Evolutionary conservation across 352 stramenopile genomes (phyloP).

Genomic region (Plasmopara muralis): DNA sequence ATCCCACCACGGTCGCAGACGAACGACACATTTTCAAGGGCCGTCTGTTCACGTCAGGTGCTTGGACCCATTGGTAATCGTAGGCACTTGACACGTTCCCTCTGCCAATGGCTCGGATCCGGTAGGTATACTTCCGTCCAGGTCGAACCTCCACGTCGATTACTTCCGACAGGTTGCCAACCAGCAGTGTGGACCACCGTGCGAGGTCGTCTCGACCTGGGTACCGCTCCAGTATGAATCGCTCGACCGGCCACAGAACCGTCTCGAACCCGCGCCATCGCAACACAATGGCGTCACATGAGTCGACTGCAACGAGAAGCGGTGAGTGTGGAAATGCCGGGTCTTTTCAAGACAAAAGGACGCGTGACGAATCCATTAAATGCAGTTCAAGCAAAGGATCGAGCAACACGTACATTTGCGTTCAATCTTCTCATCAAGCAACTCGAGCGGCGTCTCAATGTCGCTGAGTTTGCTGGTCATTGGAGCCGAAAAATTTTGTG

Average conservation of each 20-base stretch:
- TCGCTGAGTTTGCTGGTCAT: no score
- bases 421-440: no score
- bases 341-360: slow-evolving; percentile 10
- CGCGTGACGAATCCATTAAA: no score
- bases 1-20: slow-evolving; percentile 15
- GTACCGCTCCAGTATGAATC: slow-evolving; percentile 42
- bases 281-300: slow-evolving; percentile 35
- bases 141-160: slow-evolving; percentile 25
- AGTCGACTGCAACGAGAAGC: slow-evolving; percentile 33
- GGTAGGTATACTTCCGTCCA: slow-evolving; percentile 39
- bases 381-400: no score
- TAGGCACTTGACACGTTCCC: slow-evolving; percentile 37
- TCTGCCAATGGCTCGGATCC: slow-evolving; percentile 30
- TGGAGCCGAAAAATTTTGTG: no score
- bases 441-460: no score
- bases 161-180: slow-evolving; percentile 29
- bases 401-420: no score
- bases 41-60: slow-evolving; percentile 3
- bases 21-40: neutral
- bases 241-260: slow-evolving; percentile 33
- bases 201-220: slow-evolving; percentile 22
- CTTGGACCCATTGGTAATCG: slow-evolving; percentile 32
- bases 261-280: slow-evolving; percentile 44
- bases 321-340: slow-evolving; percentile 38
- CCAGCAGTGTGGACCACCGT: slow-evolving; percentile 38